Evolutionary conservation across 2,329 filamentous ascomycete genomes (phyloP), one percentile per base, ranked within the genome.

Genomic region (Cyphellophora attinorum): DNA sequence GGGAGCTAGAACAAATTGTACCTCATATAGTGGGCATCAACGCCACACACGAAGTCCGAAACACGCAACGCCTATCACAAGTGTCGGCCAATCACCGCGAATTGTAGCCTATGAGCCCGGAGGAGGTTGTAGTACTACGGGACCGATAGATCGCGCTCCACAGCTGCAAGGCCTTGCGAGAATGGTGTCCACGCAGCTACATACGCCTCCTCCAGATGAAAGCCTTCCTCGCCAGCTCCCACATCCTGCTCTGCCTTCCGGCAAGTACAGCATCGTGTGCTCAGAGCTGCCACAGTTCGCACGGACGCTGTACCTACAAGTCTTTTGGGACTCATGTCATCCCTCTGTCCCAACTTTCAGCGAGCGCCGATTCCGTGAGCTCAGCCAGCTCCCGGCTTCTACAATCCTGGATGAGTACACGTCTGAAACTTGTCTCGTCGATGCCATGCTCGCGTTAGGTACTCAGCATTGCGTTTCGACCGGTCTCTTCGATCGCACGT

Each of bases 361-460:
- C 23, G 23, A 27, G 23, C 5, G 11, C n/a, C 11, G 14, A 13
- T 27, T 27, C 23, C 11, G 5, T 13, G 23, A 27, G 23, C 23
- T 27, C 11, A 13, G 14, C 6, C 11, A 3, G 11, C 23, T 3
- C 11, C 23, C 23, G 3, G 3, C 23, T 3, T 13, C 6, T 5
- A 33, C 30, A 35, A 33, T 45, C 37, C 25, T 45, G 34, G 42
- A 35, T 42, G 17, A 33, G 41, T 13, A 27, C 40, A 19, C 37
- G 38, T 18, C 39, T 37, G 27, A 37, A 34, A 31, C 31, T 38
- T 31, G 42, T 6, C 37, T 48, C 3, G 29, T 33, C 8, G 40
- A 50, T 31, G 42, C 42, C n/a, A 17, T 49, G 5, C 46, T 35
- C 1, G 47, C 47, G n/a, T 43, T 44, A 27, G 32, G 37, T 10